Evolutionary conservation across 345 rosid species (phyloP), one percentile per base, ranked within the genome.

Genomic region (Boechera retrofracta): DNA sequence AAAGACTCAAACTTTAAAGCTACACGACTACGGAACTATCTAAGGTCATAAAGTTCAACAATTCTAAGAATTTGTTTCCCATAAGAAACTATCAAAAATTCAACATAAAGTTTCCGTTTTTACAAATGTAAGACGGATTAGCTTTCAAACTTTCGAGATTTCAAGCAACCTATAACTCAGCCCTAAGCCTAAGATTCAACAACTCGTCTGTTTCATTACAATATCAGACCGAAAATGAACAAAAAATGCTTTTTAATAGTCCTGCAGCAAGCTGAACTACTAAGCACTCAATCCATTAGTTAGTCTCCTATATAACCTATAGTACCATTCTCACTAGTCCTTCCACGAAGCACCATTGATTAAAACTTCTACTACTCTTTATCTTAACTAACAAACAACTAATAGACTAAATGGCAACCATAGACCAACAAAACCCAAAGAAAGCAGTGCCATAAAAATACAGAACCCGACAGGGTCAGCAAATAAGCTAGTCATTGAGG

Each of bases 1-100:
- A 67, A 67, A 49, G 77, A 57, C 72, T 49, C 58, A 7, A 49
- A 57, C 39, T 63, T 63, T 44, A 45, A 55, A 47, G 51, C 75
- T 21, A 65, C 18, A 26, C 29, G 6, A 74, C 65, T 55, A 33
- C 0, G 0, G 47, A 64, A 74, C 65, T 58, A 21, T 31, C 47
- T 38, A 48, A 29, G 38, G 41, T 56, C 59, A 48, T 28, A 57
- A 26, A 74, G 6, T 15, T 74, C 13, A 64, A 5, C 64, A 44
- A 64, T 41, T 42, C 32, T 18, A 64, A 31, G 7, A 73, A 21
- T 39, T 26, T 11, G 26, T 71, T 28, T 58, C 45, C 56, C 33
- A 12, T 26, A 15, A 28, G 33, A 63, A 7, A 42, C 36, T 49
- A 48, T 55, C 29, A 39, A 26, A 68, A 9, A 24, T 15, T 52